Base-by-base conservation (phyloP, 208 protist genomes). In the Strigomonas culicis region DNA sequence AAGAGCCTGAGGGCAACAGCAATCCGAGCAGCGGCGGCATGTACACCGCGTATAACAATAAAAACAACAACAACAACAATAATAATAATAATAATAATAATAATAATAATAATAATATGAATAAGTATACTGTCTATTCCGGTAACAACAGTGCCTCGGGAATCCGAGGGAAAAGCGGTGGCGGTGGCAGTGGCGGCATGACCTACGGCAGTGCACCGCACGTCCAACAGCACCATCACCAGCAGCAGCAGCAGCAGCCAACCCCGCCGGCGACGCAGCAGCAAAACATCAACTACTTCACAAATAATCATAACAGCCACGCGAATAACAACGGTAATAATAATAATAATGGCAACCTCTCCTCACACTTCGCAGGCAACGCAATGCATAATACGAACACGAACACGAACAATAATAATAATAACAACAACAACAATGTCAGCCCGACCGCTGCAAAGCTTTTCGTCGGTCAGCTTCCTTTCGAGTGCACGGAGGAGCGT, bases 401-500 rank as follows among this genome's bases (percentile, higher is more conserved):
- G 4, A 62, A 41, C 25, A 65, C 30, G 10, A 65, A 44, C 43
- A 58, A 47, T 30, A 52, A 47, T 30, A 30, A 47, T 47, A 52
- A 58, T 32, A 55, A 58, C 32, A 39, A n/a, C 32, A 21, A 22
- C 53, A 57, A 28, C 7, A 70, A 72, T 46, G 41, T 69, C 43
- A 74, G 62, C 52, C 68, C 76, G 21, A 82, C 67, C 24, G 74
- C 81, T 11, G 85, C 90, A 28, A 91, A 92, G 62, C 75, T 95
- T 1, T 95, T 93, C 75, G 85, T 95, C 8, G 90, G 90, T 27
- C 86, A 93, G 61, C 63, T 95, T 0, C 84, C 90, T 1, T 95
- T 93, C 58, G 85, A 95, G 63, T 90, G 79, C 55, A 87, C 81
- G 4, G 84, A 95, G 69, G 79, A 89, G 53, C 90, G 86, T 27